These are phyloP conservation scores for Dendrobium officinale DNA, from an alignment of 106 monocot genomes.

Conservation along the genomic window DNA sequence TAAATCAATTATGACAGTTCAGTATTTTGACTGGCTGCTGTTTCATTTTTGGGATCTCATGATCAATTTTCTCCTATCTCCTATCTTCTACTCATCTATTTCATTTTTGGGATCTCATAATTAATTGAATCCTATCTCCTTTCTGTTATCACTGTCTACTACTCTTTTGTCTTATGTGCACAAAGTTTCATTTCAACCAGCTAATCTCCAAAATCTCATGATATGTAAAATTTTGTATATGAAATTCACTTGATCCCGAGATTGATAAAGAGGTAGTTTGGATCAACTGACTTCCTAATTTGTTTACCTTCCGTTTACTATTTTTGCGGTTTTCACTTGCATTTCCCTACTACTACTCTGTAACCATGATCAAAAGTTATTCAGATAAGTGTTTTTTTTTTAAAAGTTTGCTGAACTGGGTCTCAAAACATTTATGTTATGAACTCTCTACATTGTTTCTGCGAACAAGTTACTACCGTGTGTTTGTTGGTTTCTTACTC, in stretches of 20 bases:
- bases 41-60: too few relatives aligned
- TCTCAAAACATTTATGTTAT: neutral
- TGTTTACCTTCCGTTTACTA: neutral
- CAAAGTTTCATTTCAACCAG: neutral
- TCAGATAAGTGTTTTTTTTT: neutral
- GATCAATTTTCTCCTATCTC: too few relatives aligned
- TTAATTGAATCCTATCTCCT: too few relatives aligned
- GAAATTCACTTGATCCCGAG: too few relatives aligned
- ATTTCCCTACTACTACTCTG: neutral
- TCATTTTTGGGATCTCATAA: too few relatives aligned
- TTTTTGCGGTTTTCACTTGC: neutral
- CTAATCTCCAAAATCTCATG: neutral
- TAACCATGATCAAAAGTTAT: neutral
- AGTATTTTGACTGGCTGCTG: too few relatives aligned
- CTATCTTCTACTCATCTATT: too few relatives aligned
- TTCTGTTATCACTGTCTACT: neutral
- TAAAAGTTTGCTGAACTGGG: neutral
- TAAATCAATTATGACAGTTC: neutral
- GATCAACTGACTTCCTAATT: too few relatives aligned
- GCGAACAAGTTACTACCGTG: neutral
- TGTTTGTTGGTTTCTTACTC: neutral
- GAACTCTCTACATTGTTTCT: neutral
- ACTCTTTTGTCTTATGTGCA: neutral
- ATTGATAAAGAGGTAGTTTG: too few relatives aligned
- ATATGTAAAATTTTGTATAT: neutral